phyloP scores from a whole-genome alignment of 225 moss, liverwort and hornwort genomes.

The Pseudoscleropodium purum region DNA sequence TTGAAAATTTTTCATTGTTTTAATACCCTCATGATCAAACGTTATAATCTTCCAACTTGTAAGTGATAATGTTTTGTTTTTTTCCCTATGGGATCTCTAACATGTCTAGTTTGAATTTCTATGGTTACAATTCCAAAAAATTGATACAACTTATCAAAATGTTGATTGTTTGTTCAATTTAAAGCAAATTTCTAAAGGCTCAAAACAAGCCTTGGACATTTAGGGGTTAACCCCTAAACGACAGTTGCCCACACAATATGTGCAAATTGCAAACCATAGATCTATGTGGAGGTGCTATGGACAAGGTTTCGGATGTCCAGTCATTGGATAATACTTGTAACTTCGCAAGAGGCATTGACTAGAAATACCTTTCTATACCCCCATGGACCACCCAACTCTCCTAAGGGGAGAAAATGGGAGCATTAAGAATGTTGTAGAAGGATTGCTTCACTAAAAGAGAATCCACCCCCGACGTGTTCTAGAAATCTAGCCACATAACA shows the following conservation, averaged over 20 bases:
- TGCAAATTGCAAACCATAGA: slow-evolving; percentile 19
- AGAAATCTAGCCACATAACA: not conserved
- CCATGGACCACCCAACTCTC: not conserved
- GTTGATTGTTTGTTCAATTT: no score
- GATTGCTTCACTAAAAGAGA: not conserved
- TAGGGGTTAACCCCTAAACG: no score
- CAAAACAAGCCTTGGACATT: no score
- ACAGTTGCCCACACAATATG: slow-evolving; percentile 19
- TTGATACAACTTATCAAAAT: no score
- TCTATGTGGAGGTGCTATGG: slow-evolving; percentile 15
- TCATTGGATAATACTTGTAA: slow-evolving; percentile 11
- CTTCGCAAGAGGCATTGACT: slow-evolving; percentile 20
- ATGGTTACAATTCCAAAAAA: no score
- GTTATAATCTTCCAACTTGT: no score
- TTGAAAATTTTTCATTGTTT: no score
- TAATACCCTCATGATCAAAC: no score
- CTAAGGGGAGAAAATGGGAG: not conserved
- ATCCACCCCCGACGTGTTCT: not conserved
- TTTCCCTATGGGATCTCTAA: no score
- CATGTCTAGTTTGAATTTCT: no score
- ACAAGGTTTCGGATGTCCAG: slow-evolving; percentile 18
- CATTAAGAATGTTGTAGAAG: not conserved
- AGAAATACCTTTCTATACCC: slow-evolving; percentile 25
- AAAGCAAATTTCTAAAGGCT: no score
- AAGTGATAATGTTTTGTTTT: no score